Base-by-base conservation (phyloP, 2,329 filamentous ascomycete genomes). In the Sphaerostilbella broomeana region DNA sequence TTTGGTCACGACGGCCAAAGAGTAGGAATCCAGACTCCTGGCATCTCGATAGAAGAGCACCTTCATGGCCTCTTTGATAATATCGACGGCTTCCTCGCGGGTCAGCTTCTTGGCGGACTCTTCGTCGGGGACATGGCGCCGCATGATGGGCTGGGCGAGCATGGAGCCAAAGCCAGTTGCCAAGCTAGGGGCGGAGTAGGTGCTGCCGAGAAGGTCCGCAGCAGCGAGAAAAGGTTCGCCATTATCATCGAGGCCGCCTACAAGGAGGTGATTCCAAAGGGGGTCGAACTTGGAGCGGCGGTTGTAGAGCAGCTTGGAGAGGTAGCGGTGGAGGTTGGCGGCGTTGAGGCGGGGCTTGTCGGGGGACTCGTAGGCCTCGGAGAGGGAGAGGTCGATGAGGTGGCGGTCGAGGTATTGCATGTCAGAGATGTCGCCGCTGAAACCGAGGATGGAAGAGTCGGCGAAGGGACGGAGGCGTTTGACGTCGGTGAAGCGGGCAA, bases 401-500 rank as follows among this genome's bases (percentile, higher is more conserved):
- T 95, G 79, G 53, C 92, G 82, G 76, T 95, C 85, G 52, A 98
- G 80, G 72, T 94, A 94, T 72, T 98, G 92, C 92, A 98, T 97
- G 72, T 98, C 92, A 49, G 86, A 94, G 54, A 98, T 83, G 70
- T 98, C 92, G 63, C 92, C 92, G 62, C 88, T 87, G 68, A 97
- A 94, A 56, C 92, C 92, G 58, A 98, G 75, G 45, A 97, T 77
- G 20, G 87, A 81, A 49, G 81, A 79, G 50, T 81, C 74, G 67
- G 88, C 86, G 67, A 97, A 97, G 54, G 80, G 76, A 55, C 87
- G 87, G 51, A 98, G 82, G 59, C 92, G 89, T 70, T 95, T 94
- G 61, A 97, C 87, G 63, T 95, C 85, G 56, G 86, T 89, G 75
- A 97, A 98, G 60, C 92, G 87, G 45, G 92, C 90, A 51, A 90